A percentile compares a stretch with the other conserved stretches of the same genome.
Conservation (phyloP, 352 stramenopile species). For the Globisporangium barbulae region DNA sequence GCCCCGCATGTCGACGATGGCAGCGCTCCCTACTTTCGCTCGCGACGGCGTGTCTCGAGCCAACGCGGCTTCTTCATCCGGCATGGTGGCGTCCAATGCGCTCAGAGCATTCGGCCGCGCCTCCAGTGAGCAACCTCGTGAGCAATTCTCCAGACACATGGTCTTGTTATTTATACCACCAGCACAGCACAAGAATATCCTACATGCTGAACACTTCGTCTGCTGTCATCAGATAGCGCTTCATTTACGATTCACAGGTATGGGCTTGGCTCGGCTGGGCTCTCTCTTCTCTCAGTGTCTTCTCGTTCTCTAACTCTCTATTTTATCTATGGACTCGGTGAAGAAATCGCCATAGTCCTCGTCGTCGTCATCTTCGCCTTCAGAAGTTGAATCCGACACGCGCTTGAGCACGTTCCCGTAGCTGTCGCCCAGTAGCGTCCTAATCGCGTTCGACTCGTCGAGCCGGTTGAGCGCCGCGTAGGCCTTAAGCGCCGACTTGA, state of each 20-base stretch:
- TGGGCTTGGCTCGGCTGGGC: constrained; percentile 2
- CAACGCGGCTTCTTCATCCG: constrained; percentile 8
- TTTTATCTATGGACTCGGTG: constrained; percentile 24
- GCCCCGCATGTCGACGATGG: background rate
- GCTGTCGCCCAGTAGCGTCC: constrained; percentile 37
- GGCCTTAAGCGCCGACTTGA: constrained; percentile 49
- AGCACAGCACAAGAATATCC: background rate
- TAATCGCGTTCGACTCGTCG: constrained; percentile 66
- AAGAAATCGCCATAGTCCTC: constrained; percentile 22
- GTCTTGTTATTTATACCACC: constrained; percentile 13
- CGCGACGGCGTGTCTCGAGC: background rate
- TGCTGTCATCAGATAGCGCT: background rate
- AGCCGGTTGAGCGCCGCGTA: constrained; percentile 47
- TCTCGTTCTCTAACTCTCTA: constrained; percentile 21
- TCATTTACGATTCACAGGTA: constrained; percentile 9
- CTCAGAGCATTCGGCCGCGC: constrained; percentile 6
- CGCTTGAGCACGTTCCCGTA: constrained; percentile 27
- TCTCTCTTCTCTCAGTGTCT: constrained; percentile 10
- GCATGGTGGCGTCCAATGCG: constrained; percentile 8
- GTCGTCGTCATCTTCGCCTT: constrained; percentile 19
- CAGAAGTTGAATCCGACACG: background rate
- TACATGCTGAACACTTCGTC: background rate
- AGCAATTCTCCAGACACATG: constrained; percentile 2
- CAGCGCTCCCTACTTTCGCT: background rate
- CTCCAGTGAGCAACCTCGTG: background rate